These are phyloP conservation scores for Vitis hybrid DNA, from an alignment of 177 flowering plant species.

Conservation along the genomic window DNA sequence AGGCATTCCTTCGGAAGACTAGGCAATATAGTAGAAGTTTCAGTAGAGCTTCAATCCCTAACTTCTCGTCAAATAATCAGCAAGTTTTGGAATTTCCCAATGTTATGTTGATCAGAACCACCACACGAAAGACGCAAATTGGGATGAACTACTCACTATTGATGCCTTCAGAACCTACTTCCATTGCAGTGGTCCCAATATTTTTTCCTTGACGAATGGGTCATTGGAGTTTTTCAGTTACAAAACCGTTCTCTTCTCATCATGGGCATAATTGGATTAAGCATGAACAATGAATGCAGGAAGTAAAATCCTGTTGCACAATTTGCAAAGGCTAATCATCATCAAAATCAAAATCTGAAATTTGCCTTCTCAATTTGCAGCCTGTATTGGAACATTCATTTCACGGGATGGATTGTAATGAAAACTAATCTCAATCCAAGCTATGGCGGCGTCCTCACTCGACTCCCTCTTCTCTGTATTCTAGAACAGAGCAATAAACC, in stretches of 20 bases:
- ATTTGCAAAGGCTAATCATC: slow-evolving; percentile 37
- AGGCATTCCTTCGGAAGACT: slow-evolving; percentile 94
- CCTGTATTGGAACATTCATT: too few relatives aligned
- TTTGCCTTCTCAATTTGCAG: too few relatives aligned
- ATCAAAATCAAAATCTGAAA: too few relatives aligned
- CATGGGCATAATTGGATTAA: slow-evolving; percentile 92
- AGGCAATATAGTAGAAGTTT: slow-evolving; percentile 79
- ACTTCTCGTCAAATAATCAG: slow-evolving; percentile 79
- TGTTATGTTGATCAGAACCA: slow-evolving; percentile 88
- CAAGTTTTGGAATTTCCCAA: slow-evolving; percentile 94
- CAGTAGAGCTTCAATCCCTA: slow-evolving; percentile 84
- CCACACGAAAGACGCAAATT: slow-evolving; percentile 81
- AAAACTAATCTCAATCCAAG: too few relatives aligned
- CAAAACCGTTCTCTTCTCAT: slow-evolving; percentile 81
- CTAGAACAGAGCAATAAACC: too few relatives aligned
- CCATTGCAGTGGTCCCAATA: slow-evolving; percentile 67
- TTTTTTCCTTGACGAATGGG: slow-evolving; percentile 51
- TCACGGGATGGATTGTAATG: too few relatives aligned
- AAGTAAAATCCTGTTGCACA: slow-evolving; percentile 87
- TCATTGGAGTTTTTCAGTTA: slow-evolving; percentile 71
- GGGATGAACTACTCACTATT: slow-evolving; percentile 78
- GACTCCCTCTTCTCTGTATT: too few relatives aligned
- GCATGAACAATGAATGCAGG: slow-evolving; percentile 95
- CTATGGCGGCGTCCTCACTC: too few relatives aligned
- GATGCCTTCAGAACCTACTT: slow-evolving; percentile 71